Evolutionary conservation across 108 stramenopile species (phyloP).

Genomic region (Epithemia pelagica): DNA sequence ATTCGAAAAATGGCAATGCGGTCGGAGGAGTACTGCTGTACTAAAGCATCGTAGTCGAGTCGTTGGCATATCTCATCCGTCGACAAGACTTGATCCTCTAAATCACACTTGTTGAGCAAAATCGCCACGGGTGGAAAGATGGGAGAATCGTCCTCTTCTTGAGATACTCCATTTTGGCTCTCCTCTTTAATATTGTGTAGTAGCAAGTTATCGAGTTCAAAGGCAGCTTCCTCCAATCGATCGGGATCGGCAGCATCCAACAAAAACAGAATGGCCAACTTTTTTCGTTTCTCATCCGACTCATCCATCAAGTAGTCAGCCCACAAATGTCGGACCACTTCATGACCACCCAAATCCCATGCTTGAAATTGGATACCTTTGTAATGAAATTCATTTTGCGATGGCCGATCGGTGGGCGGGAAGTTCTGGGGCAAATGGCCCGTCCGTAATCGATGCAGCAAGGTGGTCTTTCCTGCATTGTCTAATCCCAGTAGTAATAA

Average conservation of each 20-base stretch:
- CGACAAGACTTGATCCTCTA: constrained; percentile 24
- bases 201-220: constrained; percentile 46
- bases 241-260: constrained; percentile 41
- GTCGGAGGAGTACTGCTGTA: constrained; percentile 23
- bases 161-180: neutral
- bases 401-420: constrained; percentile 60
- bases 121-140: constrained; percentile 38
- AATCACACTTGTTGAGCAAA: constrained; percentile 58
- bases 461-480: constrained; percentile 98
- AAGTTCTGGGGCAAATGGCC: constrained; percentile 33
- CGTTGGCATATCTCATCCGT: constrained; percentile 28
- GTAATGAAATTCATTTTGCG: constrained; percentile 28
- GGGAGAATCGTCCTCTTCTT: neutral
- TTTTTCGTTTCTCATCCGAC: neutral
- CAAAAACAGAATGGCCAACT: constrained; percentile 42
- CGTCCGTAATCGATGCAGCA: constrained; percentile 47
- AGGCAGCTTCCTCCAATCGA: constrained; percentile 49
- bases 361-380: constrained; percentile 39
- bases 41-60: constrained; percentile 31
- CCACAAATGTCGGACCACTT: constrained; percentile 63
- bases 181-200: neutral
- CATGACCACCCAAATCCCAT: constrained; percentile 69
- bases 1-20: constrained; percentile 52
- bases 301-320: constrained; percentile 33
- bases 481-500: constrained; percentile 80